These are phyloP conservation scores for Entomortierella lignicola DNA, from an alignment of 192 early-diverging fungal species.

Conservation along the genomic window DNA sequence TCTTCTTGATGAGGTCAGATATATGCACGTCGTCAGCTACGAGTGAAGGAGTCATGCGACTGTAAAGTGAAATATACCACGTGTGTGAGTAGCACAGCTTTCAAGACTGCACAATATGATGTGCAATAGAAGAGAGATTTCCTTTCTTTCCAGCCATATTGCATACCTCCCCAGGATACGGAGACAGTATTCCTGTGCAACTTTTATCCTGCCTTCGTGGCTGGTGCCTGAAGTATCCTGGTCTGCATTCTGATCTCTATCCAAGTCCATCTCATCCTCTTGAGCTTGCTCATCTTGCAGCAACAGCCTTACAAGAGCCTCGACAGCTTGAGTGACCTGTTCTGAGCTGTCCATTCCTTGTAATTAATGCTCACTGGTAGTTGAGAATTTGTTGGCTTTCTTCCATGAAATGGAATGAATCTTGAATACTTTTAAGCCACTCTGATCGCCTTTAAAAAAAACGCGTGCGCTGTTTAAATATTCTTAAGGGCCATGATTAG, in stretches of 20 bases:
- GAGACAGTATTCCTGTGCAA: slow-evolving; percentile 42
- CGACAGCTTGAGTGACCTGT: slow-evolving; percentile 27
- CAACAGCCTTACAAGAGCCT: slow-evolving; percentile 28
- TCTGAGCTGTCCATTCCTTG: slow-evolving; percentile 38
- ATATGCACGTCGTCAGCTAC: slow-evolving; percentile 67
- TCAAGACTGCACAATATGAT: no score
- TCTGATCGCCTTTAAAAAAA: no score
- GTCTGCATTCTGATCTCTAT: slow-evolving; percentile 20
- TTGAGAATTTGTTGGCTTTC: background rate
- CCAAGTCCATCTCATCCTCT: slow-evolving; percentile 22
- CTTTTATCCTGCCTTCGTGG: slow-evolving; percentile 24
- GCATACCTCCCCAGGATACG: slow-evolving; percentile 46
- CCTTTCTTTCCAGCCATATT: background rate
- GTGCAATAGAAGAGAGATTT: no score
- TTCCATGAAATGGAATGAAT: no score
- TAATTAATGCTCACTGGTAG: background rate
- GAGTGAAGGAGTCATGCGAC: slow-evolving; percentile 66
- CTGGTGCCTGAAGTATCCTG: background rate
- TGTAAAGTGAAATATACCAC: slow-evolving; percentile 6
- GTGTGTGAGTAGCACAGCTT: no score
- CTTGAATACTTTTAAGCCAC: no score
- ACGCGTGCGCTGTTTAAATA: no score
- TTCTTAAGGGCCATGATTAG: no score
- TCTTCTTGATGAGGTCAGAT: slow-evolving; percentile 71
- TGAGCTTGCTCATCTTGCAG: slow-evolving; percentile 6